Conservation (phyloP, 169 alveolate species). For the Plasmodium berghei region DNA sequence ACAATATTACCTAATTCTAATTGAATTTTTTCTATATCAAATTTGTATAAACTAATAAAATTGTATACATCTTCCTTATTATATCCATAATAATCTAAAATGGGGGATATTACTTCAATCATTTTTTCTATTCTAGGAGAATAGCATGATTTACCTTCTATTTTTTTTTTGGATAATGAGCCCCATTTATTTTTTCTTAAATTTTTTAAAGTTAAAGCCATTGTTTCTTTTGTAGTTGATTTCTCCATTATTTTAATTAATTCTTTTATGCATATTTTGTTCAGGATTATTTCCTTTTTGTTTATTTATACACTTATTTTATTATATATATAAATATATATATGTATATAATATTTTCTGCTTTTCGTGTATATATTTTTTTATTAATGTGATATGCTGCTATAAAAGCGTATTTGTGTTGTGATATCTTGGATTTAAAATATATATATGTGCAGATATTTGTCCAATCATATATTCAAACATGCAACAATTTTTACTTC, state of each 20-base stretch:
- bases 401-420: not conserved
- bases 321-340: slow-evolving; percentile 23
- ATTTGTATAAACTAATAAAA: slow-evolving; percentile 63
- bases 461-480: not conserved
- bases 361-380: slow-evolving; percentile 1
- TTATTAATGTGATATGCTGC: not conserved
- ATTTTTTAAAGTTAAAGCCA: slow-evolving; percentile 57
- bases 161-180: slow-evolving; percentile 64
- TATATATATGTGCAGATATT: slow-evolving; percentile 17
- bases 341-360: not conserved
- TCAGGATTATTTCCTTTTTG: slow-evolving; percentile 8
- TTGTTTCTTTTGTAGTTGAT: slow-evolving; percentile 60
- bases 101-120: slow-evolving; percentile 70
- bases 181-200: slow-evolving; percentile 70
- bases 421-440: not conserved
- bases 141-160: slow-evolving; percentile 65
- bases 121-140: slow-evolving; percentile 76
- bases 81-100: slow-evolving; percentile 74
- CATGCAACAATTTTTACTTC: slow-evolving; percentile 12
- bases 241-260: slow-evolving; percentile 49
- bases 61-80: slow-evolving; percentile 69
- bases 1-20: slow-evolving; percentile 64
- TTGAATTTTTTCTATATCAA: slow-evolving; percentile 71
- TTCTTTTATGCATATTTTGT: slow-evolving; percentile 64
- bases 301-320: not conserved